These are phyloP conservation scores for Pythium phragmitis DNA, from an alignment of 352 stramenopile genomes.

Conservation along the genomic window DNA sequence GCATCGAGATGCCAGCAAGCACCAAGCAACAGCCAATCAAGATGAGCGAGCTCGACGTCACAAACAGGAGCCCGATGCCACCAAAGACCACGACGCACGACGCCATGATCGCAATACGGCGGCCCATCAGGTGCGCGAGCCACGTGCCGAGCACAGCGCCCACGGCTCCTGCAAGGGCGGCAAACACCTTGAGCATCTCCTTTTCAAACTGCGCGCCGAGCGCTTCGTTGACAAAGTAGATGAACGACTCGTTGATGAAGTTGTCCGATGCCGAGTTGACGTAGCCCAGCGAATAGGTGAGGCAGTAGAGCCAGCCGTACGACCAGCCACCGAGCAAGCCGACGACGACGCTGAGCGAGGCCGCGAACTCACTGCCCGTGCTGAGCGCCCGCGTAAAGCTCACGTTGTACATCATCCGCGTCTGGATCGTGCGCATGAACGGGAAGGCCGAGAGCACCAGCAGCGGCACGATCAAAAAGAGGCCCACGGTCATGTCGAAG, in stretches of 20 bases:
- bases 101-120: conserved; percentile 58
- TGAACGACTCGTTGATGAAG: conserved; percentile 85
- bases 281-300: conserved; percentile 81
- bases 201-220: conserved; percentile 49
- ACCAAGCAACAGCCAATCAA: conserved; percentile 68
- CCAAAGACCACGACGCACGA: conserved; percentile 61
- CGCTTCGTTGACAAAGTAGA: conserved; percentile 70
- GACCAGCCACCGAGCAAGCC: conserved; percentile 69
- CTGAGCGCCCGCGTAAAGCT: conserved; percentile 83
- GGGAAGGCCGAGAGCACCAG: conserved; percentile 78
- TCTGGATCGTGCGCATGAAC: conserved; percentile 89
- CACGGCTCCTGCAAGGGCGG: conserved; percentile 45
- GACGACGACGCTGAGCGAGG: conserved; percentile 74
- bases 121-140: conserved; percentile 60
- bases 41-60: conserved; percentile 65
- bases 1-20: conserved; percentile 72
- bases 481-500: conserved; percentile 82
- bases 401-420: conserved; percentile 91
- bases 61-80: conserved; percentile 66
- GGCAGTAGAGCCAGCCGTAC: conserved; percentile 78
- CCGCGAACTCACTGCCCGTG: conserved; percentile 78
- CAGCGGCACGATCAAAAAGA: conserved; percentile 74
- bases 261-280: conserved; percentile 70
- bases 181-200: conserved; percentile 74
- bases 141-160: conserved; percentile 50